Conservation (phyloP, 257 asterid species). For the Fraxinus americana region DNA sequence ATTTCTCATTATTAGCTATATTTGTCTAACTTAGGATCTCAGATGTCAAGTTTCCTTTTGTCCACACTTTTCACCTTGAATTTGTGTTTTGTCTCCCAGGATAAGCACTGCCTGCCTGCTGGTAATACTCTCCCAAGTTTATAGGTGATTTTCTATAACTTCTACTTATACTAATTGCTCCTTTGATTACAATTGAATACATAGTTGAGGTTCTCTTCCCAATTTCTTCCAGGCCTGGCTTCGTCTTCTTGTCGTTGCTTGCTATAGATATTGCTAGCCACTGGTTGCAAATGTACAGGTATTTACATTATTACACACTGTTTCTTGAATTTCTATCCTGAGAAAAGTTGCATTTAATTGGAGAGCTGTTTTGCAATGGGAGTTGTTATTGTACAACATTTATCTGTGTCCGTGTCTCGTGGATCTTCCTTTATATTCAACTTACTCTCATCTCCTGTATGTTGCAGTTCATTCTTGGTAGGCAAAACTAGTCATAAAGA, state of each 20-base stretch:
- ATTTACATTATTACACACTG: conserved; percentile 17
- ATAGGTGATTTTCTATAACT: conserved; percentile 51
- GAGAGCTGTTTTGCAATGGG: neutral
- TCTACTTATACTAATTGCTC: conserved; percentile 2
- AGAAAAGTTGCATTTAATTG: neutral
- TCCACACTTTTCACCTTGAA: neutral
- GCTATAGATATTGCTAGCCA: conserved; percentile 93
- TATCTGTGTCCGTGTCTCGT: neutral
- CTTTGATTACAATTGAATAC: neutral
- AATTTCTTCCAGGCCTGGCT: conserved; percentile 70
- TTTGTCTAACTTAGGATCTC: neutral
- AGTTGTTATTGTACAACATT: conserved; percentile 8
- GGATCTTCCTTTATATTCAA: neutral
- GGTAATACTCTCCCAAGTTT: conserved; percentile 95
- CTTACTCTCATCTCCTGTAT: conserved; percentile 13
- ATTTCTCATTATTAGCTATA: neutral
- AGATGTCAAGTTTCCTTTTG: neutral
- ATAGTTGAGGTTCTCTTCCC: conserved; percentile 23
- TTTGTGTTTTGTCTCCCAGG: conserved; percentile 46
- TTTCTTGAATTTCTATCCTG: conserved; percentile 3
- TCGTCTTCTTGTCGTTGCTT: conserved; percentile 76
- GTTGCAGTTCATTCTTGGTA: conserved; percentile 73
- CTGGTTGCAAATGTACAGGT: conserved; percentile 99
- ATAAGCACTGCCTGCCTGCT: conserved; percentile 94
- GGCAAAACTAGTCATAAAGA: conserved; percentile 91